Evolutionary conservation across 2,329 filamentous ascomycete species (phyloP).

Genomic region (Xylaria sp.): DNA sequence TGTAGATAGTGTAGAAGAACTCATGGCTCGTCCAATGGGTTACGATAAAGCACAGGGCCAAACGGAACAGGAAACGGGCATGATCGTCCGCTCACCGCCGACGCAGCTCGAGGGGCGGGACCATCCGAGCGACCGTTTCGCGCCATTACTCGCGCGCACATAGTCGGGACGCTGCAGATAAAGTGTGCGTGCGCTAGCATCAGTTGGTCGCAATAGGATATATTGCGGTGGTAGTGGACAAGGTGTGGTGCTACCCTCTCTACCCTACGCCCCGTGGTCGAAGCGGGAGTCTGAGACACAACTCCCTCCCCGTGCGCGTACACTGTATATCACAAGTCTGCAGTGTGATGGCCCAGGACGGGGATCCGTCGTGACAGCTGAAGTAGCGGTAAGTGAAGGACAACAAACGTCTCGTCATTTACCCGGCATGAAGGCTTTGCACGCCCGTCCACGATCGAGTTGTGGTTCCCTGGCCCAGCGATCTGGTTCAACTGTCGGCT

Average conservation of each 20-base stretch:
- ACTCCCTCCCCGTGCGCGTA: not conserved
- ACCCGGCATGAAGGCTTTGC: slow-evolving; percentile 19
- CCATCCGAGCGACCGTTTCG: slow-evolving; percentile 35
- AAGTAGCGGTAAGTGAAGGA: slow-evolving; percentile 37
- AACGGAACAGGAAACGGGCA: slow-evolving; percentile 10
- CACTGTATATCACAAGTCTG: slow-evolving; percentile 12
- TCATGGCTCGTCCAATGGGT: not conserved
- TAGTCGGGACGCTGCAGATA: slow-evolving; percentile 29
- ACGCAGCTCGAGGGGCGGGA: slow-evolving; percentile 28
- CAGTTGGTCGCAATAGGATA: not conserved
- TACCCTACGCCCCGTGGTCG: not conserved
- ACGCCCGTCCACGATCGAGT: slow-evolving; percentile 21
- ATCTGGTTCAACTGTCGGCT: slow-evolving; percentile 49
- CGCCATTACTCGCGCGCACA: slow-evolving; percentile 22
- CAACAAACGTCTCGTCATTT: slow-evolving; percentile 32
- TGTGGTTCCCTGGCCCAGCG: slow-evolving; percentile 42
- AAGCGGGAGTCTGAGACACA: not conserved
- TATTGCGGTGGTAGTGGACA: slow-evolving; percentile 19
- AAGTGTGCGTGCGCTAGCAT: slow-evolving; percentile 3
- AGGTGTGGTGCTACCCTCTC: slow-evolving; percentile 11
- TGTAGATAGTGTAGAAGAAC: not conserved
- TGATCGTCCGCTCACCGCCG: slow-evolving; percentile 27
- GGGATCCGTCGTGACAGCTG: slow-evolving; percentile 29
- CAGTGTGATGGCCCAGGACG: slow-evolving; percentile 20
- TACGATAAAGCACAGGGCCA: not conserved